A percentile compares a stretch with the other conserved stretches of the same genome.
Conservation (phyloP, 192 early-diverging fungal species). For the Neocallimastix lanati region DNA sequence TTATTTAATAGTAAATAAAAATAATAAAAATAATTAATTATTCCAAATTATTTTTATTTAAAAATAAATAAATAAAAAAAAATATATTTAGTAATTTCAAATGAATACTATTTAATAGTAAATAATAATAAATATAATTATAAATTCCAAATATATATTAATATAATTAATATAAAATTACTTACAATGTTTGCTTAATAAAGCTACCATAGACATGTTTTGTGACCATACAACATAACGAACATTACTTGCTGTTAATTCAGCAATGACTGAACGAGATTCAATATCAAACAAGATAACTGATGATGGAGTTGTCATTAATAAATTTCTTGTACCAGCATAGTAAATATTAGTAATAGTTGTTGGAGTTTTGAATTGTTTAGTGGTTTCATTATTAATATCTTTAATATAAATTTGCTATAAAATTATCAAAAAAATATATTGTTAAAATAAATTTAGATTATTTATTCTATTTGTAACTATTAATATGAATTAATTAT, state of each 20-base stretch:
- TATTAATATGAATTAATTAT: background rate
- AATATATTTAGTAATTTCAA: too few relatives aligned
- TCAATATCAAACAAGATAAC: slow-evolving; percentile 88
- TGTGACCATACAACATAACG: slow-evolving; percentile 89
- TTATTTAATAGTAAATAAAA: too few relatives aligned
- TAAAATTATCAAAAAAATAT: too few relatives aligned
- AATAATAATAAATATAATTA: too few relatives aligned
- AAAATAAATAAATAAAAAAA: too few relatives aligned
- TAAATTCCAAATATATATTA: too few relatives aligned
- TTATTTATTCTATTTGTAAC: too few relatives aligned
- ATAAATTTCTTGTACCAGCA: slow-evolving; percentile 60
- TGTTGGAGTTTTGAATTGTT: slow-evolving; percentile 66
- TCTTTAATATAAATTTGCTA: slow-evolving; percentile 73
- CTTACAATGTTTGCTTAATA: slow-evolving; percentile 88
- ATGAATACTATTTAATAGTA: too few relatives aligned
- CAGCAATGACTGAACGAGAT: slow-evolving; percentile 49
- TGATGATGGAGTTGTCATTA: slow-evolving; percentile 65
- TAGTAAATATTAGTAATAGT: slow-evolving; percentile 72
- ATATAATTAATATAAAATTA: too few relatives aligned
- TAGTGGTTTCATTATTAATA: slow-evolving; percentile 67
- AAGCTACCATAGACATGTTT: slow-evolving; percentile 71
- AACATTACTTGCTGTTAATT: slow-evolving; percentile 64
- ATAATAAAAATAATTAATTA: too few relatives aligned
- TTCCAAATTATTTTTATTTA: too few relatives aligned
- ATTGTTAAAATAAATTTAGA: too few relatives aligned